Conservation (phyloP, 2,329 filamentous ascomycete genomes). For the Colletotrichum lentis region DNA sequence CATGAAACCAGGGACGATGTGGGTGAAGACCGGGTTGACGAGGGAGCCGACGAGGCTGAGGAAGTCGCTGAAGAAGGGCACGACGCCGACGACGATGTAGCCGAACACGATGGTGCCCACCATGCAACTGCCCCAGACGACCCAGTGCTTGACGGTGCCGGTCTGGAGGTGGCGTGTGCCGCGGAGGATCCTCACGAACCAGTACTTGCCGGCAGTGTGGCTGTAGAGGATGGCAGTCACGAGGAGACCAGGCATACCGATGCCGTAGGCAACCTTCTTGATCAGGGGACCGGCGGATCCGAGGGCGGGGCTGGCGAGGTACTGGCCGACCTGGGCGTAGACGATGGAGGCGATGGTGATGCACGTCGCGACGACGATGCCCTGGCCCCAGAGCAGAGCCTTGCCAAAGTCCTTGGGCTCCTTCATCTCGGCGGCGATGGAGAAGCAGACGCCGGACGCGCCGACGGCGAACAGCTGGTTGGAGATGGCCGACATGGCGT, state of each 20-base stretch:
- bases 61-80: conserved; percentile 63
- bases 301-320: conserved; percentile 57
- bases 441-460: conserved; percentile 63
- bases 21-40: conserved; percentile 45
- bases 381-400: conserved; percentile 58
- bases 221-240: conserved; percentile 59
- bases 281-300: conserved; percentile 54
- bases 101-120: conserved; percentile 55
- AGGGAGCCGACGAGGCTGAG: conserved; percentile 55
- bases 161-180: conserved; percentile 55
- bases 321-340: conserved; percentile 58
- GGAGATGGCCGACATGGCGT: conserved; percentile 50
- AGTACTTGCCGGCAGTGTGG: conserved; percentile 60
- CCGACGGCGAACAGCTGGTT: conserved; percentile 59
- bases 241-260: conserved; percentile 59
- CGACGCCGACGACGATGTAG: conserved; percentile 54
- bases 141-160: conserved; percentile 57
- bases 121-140: conserved; percentile 56
- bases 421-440: conserved; percentile 62
- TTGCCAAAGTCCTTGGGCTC: conserved; percentile 59
- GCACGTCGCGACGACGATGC: conserved; percentile 59
- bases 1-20: conserved; percentile 43
- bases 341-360: conserved; percentile 58
- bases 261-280: conserved; percentile 59
- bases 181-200: conserved; percentile 60